These are phyloP conservation scores for Stephania yunnanensis DNA, from an alignment of 164 flowering plant species.

Conservation along the genomic window DNA sequence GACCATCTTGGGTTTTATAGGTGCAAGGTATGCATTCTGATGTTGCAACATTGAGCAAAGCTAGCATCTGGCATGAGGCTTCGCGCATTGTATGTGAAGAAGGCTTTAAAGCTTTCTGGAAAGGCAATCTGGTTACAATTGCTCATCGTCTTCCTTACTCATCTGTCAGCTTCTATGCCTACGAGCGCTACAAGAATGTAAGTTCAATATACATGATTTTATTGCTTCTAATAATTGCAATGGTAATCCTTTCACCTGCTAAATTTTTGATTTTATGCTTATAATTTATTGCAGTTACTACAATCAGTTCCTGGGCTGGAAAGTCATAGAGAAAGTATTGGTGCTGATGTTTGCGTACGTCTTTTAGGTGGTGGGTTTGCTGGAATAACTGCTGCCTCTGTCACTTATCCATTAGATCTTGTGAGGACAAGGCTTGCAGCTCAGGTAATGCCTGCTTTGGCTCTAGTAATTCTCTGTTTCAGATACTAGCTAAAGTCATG, in stretches of 20 bases:
- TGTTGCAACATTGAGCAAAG: slow-evolving; percentile 44
- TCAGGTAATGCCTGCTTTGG: slow-evolving; percentile 44
- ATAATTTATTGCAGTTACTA: slow-evolving; percentile 35
- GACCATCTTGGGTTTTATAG: slow-evolving; percentile 23
- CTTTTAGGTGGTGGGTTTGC: slow-evolving; percentile 78
- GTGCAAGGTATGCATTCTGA: slow-evolving; percentile 91
- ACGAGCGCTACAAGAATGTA: slow-evolving; percentile 69
- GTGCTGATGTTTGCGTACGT: slow-evolving; percentile 43
- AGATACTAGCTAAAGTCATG: too few relatives aligned
- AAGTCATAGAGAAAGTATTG: slow-evolving; percentile 29
- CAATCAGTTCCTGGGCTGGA: slow-evolving; percentile 45
- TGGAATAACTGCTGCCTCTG: slow-evolving; percentile 78
- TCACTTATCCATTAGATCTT: slow-evolving; percentile 79
- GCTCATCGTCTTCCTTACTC: slow-evolving; percentile 90
- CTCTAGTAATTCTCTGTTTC: background rate
- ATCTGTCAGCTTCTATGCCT: slow-evolving; percentile 68
- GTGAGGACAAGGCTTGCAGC: slow-evolving; percentile 87
- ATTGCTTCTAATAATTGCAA: background rate
- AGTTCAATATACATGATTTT: slow-evolving; percentile 15
- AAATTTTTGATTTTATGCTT: background rate
- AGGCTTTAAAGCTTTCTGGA: slow-evolving; percentile 87
- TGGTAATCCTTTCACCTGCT: background rate
- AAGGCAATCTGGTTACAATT: slow-evolving; percentile 76
- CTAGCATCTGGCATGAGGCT: slow-evolving; percentile 74
- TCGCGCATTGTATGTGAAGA: slow-evolving; percentile 66